These are phyloP conservation scores for Globisporangium radiosum DNA, from an alignment of 352 stramenopile genomes.

Conservation along the genomic window DNA sequence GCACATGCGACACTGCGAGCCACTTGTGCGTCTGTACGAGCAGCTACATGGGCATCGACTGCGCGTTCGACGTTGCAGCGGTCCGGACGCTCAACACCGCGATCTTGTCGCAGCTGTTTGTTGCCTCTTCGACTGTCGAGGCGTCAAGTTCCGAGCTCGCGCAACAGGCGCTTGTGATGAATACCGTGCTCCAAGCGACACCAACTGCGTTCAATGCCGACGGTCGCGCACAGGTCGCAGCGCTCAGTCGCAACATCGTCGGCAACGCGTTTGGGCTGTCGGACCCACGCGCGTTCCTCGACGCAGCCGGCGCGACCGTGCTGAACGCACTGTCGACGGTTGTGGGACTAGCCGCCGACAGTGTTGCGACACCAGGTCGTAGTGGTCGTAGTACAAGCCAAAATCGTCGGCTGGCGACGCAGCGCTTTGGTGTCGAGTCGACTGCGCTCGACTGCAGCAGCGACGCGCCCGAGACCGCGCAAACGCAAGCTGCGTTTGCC, in stretches of 20 bases:
- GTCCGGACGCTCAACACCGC: constrained; percentile 31
- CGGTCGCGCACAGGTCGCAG: constrained; percentile 27
- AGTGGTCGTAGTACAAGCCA: not conserved
- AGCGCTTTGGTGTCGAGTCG: too few relatives aligned
- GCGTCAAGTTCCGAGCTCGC: constrained; percentile 36
- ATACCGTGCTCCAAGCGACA: constrained; percentile 33
- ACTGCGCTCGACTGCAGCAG: constrained; percentile 8
- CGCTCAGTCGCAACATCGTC: constrained; percentile 33
- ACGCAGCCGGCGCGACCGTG: constrained; percentile 31
- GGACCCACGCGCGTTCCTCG: constrained; percentile 30
- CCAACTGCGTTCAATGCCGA: constrained; percentile 25
- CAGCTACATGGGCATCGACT: constrained; percentile 38
- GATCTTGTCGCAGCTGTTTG: constrained; percentile 39
- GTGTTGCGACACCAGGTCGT: not conserved
- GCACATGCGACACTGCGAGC: constrained; percentile 22
- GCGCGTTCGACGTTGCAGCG: constrained; percentile 24
- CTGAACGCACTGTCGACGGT: constrained; percentile 38
- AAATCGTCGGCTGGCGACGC: constrained; percentile 4
- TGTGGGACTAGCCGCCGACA: constrained; percentile 17
- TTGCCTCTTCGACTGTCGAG: constrained; percentile 22
- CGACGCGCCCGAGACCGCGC: constrained; percentile 14
- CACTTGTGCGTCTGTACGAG: constrained; percentile 23
- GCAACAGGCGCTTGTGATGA: constrained; percentile 43
- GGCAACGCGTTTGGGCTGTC: constrained; percentile 37
- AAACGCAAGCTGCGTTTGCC: constrained; percentile 16